Conservation (phyloP, 2,329 filamentous ascomycete genomes). For the Verticillium longisporum region DNA sequence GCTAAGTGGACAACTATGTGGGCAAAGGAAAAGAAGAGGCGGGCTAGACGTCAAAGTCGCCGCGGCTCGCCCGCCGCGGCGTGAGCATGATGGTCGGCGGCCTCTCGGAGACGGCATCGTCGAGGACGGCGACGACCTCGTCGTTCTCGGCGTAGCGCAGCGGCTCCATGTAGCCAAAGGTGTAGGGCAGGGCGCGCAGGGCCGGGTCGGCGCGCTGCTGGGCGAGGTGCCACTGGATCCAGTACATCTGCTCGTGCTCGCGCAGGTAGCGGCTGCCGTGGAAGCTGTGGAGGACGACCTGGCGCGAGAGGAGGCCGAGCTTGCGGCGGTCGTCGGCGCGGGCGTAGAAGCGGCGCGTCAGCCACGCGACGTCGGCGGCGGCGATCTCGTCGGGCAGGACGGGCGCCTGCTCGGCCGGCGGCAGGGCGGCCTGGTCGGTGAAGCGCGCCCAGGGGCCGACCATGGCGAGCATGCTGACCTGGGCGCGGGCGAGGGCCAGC, state of each 20-base stretch:
- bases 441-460: constrained; percentile 55
- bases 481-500: constrained; percentile 50
- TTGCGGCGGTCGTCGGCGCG: constrained; percentile 48
- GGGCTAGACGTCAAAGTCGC: neutral
- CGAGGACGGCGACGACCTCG: neutral
- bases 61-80: neutral
- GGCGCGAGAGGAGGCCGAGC: constrained; percentile 50
- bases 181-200: neutral
- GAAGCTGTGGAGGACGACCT: constrained; percentile 53
- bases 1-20: no score
- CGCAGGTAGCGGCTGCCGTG: constrained; percentile 52
- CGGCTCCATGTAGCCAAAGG: neutral
- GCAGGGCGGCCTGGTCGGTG: constrained; percentile 36
- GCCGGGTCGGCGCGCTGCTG: constrained; percentile 16
- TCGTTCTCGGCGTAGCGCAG: constrained; percentile 1
- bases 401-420: neutral
- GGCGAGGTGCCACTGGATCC: constrained; percentile 33
- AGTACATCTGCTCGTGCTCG: constrained; percentile 56
- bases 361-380: constrained; percentile 40
- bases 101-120: neutral
- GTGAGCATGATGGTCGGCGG: neutral
- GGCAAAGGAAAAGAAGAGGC: neutral
- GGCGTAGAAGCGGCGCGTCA: constrained; percentile 53
- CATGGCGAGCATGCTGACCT: constrained; percentile 55
- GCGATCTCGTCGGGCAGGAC: constrained; percentile 31